Evolutionary conservation across 2,329 filamentous ascomycete species (phyloP), one percentile per base, ranked within the genome.

Genomic region (Nothomitra cinnamomea): DNA sequence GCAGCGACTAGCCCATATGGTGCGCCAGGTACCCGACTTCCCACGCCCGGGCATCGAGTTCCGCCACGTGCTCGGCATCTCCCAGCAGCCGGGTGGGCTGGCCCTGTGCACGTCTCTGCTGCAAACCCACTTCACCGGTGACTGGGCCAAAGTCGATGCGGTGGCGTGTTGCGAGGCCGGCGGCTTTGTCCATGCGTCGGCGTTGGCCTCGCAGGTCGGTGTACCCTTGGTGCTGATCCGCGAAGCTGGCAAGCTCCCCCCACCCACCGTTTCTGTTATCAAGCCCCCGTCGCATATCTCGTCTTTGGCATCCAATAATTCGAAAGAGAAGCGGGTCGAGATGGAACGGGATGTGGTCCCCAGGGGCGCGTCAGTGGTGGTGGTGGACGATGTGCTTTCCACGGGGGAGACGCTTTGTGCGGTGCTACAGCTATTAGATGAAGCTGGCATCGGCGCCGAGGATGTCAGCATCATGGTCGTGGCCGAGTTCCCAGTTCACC

Each of bases 361-460:
- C 0, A 60, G 24, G 36, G 69, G 64, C 1, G 64, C 62, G 2
- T 66, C 65, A 2, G 71, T 80, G 10, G 66, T 80, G n/a, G 69
- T 80, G 0, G 68, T 82, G 3, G 78, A 82, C 55, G 78, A 82
- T 62, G 76, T 79, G 25, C 70, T 82, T 54, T 69, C 78, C 4
- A 75, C 73, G 0, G 77, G 76, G 1, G 58, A 68, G 58, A 80
- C 77, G 2, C 69, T 81, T 38, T 72, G 66, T 61, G 75, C 74
- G 5, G 67, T 78, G 36, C 58, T 82, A 35, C 57, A 68, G 58
- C 64, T 82, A 1, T 60, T 81, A 24, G 12, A 41, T 1, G 50
- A 73, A 58, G 69, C 65, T 56, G 71, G 72, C 0, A 57, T 79
- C 15, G 7, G 48, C n/a, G 36, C 55, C 0, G 65, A 71, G 40